These are phyloP conservation scores for Backusella liffmaniae DNA, from an alignment of 192 early-diverging fungal species.

Conservation along the genomic window DNA sequence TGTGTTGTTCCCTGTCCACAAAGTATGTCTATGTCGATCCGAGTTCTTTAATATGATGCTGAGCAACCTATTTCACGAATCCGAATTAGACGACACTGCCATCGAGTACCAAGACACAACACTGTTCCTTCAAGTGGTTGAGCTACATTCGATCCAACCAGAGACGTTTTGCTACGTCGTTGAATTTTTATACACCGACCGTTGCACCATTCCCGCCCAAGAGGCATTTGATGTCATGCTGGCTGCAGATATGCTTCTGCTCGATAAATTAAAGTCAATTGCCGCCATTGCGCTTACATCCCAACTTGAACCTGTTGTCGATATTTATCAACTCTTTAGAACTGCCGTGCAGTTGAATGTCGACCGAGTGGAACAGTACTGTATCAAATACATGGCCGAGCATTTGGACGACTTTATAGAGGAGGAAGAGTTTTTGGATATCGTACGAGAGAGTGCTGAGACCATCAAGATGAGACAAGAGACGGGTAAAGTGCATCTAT, in stretches of 20 bases:
- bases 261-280: slow-evolving; percentile 42
- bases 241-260: slow-evolving; percentile 46
- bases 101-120: neutral
- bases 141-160: neutral
- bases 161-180: slow-evolving; percentile 18
- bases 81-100: neutral
- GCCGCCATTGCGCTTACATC: slow-evolving; percentile 41
- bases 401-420: slow-evolving; percentile 31
- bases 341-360: slow-evolving; percentile 42
- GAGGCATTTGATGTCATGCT: slow-evolving; percentile 42
- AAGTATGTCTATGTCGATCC: neutral
- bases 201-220: slow-evolving; percentile 19
- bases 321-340: slow-evolving; percentile 18
- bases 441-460: slow-evolving; percentile 41
- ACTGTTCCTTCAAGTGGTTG: neutral
- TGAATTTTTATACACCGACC: slow-evolving; percentile 51
- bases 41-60: slow-evolving; percentile 1
- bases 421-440: slow-evolving; percentile 25
- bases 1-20: neutral
- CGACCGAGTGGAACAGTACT: slow-evolving; percentile 47
- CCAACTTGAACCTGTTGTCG: neutral
- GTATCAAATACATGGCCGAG: slow-evolving; percentile 25
- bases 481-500: slow-evolving; percentile 15
- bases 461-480: slow-evolving; percentile 42
- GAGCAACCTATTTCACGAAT: neutral